A percentile compares a stretch with the other conserved stretches of the same genome.
Conservation (phyloP, 805 yeast genomes). For the Komagataella pastoris region DNA sequence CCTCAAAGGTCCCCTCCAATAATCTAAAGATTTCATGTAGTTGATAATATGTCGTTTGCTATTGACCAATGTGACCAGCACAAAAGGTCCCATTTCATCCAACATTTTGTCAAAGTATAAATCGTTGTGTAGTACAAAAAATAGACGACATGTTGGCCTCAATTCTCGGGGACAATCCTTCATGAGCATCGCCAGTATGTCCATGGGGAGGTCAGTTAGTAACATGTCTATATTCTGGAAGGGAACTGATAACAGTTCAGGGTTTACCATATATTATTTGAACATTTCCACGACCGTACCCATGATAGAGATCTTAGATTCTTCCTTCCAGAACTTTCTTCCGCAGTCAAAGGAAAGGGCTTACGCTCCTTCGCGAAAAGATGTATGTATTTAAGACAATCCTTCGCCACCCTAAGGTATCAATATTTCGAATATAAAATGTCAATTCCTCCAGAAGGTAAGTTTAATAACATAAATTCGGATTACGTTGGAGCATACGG, state of each 20-base stretch:
- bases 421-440: not conserved
- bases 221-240: not conserved
- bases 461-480: not conserved
- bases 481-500: not conserved
- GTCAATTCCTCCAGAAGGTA: constrained; percentile 3
- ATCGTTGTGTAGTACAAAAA: constrained; percentile 37
- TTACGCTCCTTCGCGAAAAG: not conserved
- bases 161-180: constrained; percentile 16
- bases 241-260: not conserved
- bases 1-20: constrained; percentile 17
- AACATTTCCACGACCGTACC: not conserved
- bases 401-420: not conserved
- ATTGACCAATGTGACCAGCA: constrained; percentile 9
- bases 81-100: constrained; percentile 14
- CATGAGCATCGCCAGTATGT: constrained; percentile 13
- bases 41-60: constrained; percentile 13
- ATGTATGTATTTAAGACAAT: not conserved
- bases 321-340: not conserved
- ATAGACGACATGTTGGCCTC: constrained; percentile 16
- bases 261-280: not conserved
- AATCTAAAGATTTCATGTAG: constrained; percentile 20
- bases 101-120: constrained; percentile 23
- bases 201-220: constrained; percentile 14
- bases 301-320: too few relatives aligned
- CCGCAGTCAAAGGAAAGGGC: not conserved